Evolutionary conservation across 2,329 filamentous ascomycete genomes (phyloP), one percentile per base, ranked within the genome.

Genomic region (Pseudocercospora fuligena): DNA sequence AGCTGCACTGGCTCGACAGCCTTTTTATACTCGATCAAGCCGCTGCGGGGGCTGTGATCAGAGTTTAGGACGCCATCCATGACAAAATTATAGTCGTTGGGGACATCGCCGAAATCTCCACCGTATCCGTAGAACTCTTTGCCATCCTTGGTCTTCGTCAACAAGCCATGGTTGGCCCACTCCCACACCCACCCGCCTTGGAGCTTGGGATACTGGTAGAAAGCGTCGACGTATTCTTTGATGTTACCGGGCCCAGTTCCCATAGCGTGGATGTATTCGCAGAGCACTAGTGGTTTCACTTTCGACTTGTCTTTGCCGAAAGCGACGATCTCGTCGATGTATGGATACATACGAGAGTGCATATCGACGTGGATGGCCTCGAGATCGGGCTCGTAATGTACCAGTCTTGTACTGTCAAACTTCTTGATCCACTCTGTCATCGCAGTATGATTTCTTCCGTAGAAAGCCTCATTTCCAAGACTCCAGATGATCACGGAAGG

Each of bases 401-500:
- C 81, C 0, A 86, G 82, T 5, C 89, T 81, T 0, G 83, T 84
- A 0, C 85, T 81, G 69, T 92, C 89, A n/a, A 83, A 79, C 0
- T 78, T 66, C 67, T 87, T 89, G 59, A 85, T 83, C 74, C 85
- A 89, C 3, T 88, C 79, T 70, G 89, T 88, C 90, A 92, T 92
- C 36, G 86, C 87, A 54, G 82, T 82, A 73, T 90, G 88, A 73
- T 92, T 92, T 8, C 81, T 80, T 0, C 90, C 90, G 72, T 90
- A 92, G 74, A 91, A 92, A 0, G 89, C 86, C 74, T 92, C 90
- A 72, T 92, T 92, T 0, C 90, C 90, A 0, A 92, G 81, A 56
- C 87, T 90, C 90, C 90, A 92, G 21, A 92, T 86, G 58, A 92
- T 87, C 59, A 92, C 82, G n/a, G 84, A 89, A 0, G 90, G 77